Percentiles rank a stretch among this genome's conserved stretches.
Evolutionary conservation across 2,329 filamentous ascomycete genomes (phyloP).

Genomic region (Pseudogymnoascus sp.): DNA sequence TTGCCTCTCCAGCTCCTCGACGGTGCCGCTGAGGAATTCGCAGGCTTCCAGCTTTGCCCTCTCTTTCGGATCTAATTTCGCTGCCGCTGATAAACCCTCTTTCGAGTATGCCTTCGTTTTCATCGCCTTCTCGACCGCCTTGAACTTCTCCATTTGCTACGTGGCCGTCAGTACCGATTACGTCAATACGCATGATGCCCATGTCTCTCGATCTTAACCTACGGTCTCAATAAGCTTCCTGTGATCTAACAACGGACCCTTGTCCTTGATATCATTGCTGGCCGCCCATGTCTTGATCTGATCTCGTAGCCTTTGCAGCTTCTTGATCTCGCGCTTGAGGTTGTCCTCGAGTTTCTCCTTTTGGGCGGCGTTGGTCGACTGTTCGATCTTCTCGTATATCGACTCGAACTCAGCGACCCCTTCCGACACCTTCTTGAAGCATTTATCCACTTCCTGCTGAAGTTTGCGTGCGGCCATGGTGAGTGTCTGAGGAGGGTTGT

Average conservation of each 20-base stretch:
- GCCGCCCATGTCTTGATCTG: conserved; percentile 99
- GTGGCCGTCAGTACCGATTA: conserved; percentile 19
- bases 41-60: conserved; percentile 84
- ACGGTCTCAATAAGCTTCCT: conserved; percentile 97
- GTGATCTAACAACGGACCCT: conserved; percentile 87
- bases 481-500: conserved; percentile 21
- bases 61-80: conserved; percentile 94
- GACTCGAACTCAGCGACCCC: conserved; percentile 86
- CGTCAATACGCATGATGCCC: conserved; percentile 8
- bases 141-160: conserved; percentile 99
- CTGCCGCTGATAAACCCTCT: conserved; percentile 84
- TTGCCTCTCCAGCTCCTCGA: conserved; percentile 88
- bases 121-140: conserved; percentile 99
- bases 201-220: conserved; percentile 15
- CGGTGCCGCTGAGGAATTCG: conserved; percentile 79
- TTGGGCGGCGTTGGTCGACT: conserved; percentile 85
- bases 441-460: conserved; percentile 97
- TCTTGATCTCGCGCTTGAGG: conserved; percentile 99
- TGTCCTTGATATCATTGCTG: conserved; percentile 99
- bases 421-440: conserved; percentile 97
- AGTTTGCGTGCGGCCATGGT: conserved; percentile 93
- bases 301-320: conserved; percentile 91
- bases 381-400: conserved; percentile 97
- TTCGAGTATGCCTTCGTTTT: conserved; percentile 99
- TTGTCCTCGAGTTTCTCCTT: conserved; percentile 98